Evolutionary conservation across 2,329 filamentous ascomycete species (phyloP).

Genomic region (Aspergillus quadricinctus): DNA sequence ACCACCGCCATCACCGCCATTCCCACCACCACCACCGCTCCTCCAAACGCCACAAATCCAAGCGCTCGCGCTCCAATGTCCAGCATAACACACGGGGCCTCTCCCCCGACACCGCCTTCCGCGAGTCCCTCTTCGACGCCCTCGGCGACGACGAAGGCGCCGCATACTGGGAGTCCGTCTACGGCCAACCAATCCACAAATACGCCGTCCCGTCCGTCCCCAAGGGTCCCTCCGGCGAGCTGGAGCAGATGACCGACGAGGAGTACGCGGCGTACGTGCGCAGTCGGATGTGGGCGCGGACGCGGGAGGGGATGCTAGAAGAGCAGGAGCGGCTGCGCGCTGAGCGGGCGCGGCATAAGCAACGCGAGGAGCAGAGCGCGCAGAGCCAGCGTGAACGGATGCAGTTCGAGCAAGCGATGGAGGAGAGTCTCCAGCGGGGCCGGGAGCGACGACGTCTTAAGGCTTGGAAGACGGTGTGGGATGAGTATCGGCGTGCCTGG

Average conservation of each 20-base stretch:
- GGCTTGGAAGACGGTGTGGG: constrained; percentile 58
- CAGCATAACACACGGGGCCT: constrained; percentile 30
- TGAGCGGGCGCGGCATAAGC: constrained; percentile 47
- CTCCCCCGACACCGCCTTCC: constrained; percentile 73
- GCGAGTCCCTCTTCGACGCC: constrained; percentile 92
- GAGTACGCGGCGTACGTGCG: constrained; percentile 86
- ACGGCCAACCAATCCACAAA: constrained; percentile 86
- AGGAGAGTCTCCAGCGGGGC: constrained; percentile 63
- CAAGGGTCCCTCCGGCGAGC: constrained; percentile 49
- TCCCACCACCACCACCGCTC: constrained; percentile 21
- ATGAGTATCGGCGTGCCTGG: constrained; percentile 63
- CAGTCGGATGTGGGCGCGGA: constrained; percentile 92
- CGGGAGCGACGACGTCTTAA: constrained; percentile 52
- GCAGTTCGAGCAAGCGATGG: constrained; percentile 59
- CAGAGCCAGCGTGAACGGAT: constrained; percentile 23
- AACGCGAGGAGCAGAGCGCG: constrained; percentile 33
- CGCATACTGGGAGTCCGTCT: constrained; percentile 92
- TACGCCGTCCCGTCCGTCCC: constrained; percentile 55
- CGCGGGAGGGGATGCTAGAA: constrained; percentile 75
- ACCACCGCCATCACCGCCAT: constrained; percentile 16
- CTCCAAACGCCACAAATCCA: constrained; percentile 18
- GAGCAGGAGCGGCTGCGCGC: constrained; percentile 63
- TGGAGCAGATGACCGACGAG: constrained; percentile 87
- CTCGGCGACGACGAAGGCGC: constrained; percentile 96
- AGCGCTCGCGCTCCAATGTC: constrained; percentile 1